phyloP scores from a whole-genome alignment of 176 grass and related monocot species.

The Avena atlantica region DNA sequence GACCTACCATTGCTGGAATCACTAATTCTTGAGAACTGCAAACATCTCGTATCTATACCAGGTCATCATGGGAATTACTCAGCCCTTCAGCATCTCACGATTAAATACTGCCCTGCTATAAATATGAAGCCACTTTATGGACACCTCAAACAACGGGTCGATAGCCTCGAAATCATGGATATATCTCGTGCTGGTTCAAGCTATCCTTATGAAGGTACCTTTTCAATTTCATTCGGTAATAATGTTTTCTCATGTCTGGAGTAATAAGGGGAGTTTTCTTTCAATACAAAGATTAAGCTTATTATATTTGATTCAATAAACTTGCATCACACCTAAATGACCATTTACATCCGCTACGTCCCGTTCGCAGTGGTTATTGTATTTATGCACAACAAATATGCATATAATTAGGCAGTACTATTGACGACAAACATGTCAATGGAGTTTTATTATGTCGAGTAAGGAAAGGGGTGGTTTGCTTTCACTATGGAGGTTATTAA shows the following conservation, averaged over 20 bases:
- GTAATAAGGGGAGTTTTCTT: background rate
- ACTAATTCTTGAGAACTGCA: background rate
- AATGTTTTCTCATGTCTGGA: background rate
- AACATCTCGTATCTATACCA: background rate
- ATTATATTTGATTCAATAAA: background rate
- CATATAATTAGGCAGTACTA: background rate
- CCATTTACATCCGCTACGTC: background rate
- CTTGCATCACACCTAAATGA: background rate
- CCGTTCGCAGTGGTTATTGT: background rate
- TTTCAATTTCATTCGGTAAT: background rate
- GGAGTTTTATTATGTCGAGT: background rate
- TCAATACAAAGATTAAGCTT: background rate
- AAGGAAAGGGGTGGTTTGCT: background rate
- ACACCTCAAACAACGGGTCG: background rate
- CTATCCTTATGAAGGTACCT: background rate
- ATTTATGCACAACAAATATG: background rate
- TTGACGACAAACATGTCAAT: background rate
- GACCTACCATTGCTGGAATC: background rate
- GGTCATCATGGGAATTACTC: background rate
- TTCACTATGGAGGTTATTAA: background rate
- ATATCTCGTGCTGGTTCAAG: slow-evolving; percentile 16
- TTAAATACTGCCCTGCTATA: background rate
- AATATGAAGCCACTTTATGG: slow-evolving; percentile 28
- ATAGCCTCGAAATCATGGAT: background rate
- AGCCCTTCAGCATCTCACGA: background rate